Conservation (phyloP, 495 filamentous ascomycete genomes). For the Aspergillus ostianus region DNA sequence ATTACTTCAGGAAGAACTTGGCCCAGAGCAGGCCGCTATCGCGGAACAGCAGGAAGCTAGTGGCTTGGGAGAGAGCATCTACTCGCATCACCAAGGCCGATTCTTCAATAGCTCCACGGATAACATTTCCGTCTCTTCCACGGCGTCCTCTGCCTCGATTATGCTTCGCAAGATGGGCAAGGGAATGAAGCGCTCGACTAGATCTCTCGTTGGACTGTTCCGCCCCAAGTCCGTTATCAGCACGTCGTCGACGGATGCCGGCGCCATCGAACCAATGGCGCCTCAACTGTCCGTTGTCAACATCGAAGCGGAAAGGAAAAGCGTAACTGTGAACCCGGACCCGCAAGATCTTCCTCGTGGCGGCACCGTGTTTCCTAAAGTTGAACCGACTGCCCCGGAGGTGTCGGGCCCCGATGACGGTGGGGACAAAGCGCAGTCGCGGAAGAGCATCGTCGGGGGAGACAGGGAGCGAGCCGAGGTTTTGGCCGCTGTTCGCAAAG, state of each 20-base stretch:
- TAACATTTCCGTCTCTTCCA: conserved; percentile 95
- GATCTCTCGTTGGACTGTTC: conserved; percentile 92
- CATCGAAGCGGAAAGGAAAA: conserved; percentile 87
- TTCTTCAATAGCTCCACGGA: conserved; percentile 92
- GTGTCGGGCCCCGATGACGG: conserved; percentile 45
- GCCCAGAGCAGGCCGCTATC: conserved; percentile 86
- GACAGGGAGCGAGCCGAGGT: conserved; percentile 90
- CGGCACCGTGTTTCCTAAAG: conserved; percentile 80
- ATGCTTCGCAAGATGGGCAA: conserved; percentile 99
- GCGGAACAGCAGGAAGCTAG: conserved; percentile 86
- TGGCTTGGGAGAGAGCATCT: conserved; percentile 91
- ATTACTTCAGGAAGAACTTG: conserved; percentile 65
- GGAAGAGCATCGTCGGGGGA: conserved; percentile 87
- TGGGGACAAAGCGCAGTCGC: conserved; percentile 53
- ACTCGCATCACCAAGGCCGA: conserved; percentile 74
- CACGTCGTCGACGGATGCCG: conserved; percentile 62
- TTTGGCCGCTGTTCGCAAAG: conserved; percentile 83
- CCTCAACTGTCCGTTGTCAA: conserved; percentile 91
- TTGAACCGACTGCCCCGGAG: conserved; percentile 57
- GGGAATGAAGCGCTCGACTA: conserved; percentile 87
- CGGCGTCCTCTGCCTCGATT: conserved; percentile 94
- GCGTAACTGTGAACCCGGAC: conserved; percentile 74
- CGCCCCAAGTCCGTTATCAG: conserved; percentile 89
- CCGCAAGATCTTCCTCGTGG: conserved; percentile 66
- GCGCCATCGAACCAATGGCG: conserved; percentile 61